Conservation (phyloP, 2,329 filamentous ascomycete genomes). For the Bretziella fagacearum region DNA sequence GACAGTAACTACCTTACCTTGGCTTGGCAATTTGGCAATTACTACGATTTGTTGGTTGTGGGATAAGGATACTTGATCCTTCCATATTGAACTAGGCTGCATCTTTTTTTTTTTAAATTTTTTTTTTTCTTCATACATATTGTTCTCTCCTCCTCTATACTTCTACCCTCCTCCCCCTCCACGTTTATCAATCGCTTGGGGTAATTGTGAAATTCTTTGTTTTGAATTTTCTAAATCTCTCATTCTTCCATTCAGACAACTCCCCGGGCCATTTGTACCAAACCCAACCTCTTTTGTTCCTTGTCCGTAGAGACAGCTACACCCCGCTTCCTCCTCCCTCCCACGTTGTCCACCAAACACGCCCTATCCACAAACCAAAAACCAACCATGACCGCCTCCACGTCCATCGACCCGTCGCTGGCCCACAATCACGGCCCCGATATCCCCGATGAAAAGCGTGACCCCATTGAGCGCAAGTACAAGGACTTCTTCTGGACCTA, state of each 20-base stretch:
- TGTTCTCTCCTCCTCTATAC: not conserved
- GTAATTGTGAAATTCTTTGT: no score
- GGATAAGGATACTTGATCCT: slow-evolving; percentile 2
- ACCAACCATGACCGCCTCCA: slow-evolving; percentile 1
- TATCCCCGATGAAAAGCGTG: slow-evolving; percentile 10
- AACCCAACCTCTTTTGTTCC: not conserved
- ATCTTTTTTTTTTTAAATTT: slow-evolving; percentile 7
- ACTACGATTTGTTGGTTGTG: not conserved
- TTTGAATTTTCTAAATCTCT: no score
- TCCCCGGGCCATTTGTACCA: no score
- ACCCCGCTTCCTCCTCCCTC: not conserved
- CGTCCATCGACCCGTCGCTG: slow-evolving; percentile 6
- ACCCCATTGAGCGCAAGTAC: slow-evolving; percentile 17
- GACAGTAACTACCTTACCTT: no score
- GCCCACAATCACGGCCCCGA: slow-evolving; percentile 3
- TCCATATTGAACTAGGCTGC: slow-evolving; percentile 1
- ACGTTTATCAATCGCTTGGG: no score
- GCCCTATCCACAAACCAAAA: not conserved
- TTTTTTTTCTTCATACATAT: slow-evolving; percentile 4
- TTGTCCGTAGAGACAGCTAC: not conserved
- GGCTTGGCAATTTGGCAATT: slow-evolving; percentile 1
- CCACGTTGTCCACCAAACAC: not conserved
- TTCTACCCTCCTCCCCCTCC: no score
- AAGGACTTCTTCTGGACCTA: slow-evolving; percentile 91
- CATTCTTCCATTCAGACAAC: no score